Percentiles rank a stretch among this genome's conserved stretches.
Conservation (phyloP, 371 early-diverging fungal species). For the Funneliformis caledonium region DNA sequence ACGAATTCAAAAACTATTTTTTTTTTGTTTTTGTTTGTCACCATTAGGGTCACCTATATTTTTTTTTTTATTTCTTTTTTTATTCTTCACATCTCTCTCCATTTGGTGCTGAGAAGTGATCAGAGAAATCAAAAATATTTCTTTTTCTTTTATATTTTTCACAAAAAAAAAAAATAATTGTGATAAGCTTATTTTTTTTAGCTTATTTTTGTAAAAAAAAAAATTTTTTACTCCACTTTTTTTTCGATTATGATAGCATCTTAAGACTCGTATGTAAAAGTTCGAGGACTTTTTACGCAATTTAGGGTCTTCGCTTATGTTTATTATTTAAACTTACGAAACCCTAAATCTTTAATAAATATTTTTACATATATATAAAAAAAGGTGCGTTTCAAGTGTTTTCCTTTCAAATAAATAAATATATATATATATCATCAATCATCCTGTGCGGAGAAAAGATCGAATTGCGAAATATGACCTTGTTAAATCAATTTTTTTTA, state of each 20-base stretch:
- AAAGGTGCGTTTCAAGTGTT: too few species aligned
- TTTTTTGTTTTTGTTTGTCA: background rate
- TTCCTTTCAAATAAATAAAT: too few species aligned
- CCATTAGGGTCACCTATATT: background rate
- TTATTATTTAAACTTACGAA: background rate
- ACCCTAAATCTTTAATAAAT: background rate
- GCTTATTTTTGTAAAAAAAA: background rate
- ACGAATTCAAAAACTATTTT: background rate
- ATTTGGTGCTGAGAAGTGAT: conserved; percentile 9
- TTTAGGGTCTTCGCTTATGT: background rate
- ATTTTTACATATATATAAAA: background rate
- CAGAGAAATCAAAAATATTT: background rate
- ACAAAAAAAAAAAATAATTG: too few species aligned
- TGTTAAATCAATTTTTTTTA: too few species aligned
- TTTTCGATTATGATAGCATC: background rate
- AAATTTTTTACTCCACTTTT: conserved; percentile 1
- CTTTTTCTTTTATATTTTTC: background rate
- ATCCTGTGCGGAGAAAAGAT: too few species aligned
- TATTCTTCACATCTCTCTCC: conserved; percentile 4
- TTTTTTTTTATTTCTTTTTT: background rate
- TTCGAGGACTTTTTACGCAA: background rate
- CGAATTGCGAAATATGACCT: too few species aligned
- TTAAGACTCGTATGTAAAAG: background rate
- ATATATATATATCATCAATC: too few species aligned
- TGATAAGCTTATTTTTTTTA: background rate